phyloP scores from a whole-genome alignment of 768 basidiomycete genomes.

The Hygrophoropsis aurantiaca region DNA sequence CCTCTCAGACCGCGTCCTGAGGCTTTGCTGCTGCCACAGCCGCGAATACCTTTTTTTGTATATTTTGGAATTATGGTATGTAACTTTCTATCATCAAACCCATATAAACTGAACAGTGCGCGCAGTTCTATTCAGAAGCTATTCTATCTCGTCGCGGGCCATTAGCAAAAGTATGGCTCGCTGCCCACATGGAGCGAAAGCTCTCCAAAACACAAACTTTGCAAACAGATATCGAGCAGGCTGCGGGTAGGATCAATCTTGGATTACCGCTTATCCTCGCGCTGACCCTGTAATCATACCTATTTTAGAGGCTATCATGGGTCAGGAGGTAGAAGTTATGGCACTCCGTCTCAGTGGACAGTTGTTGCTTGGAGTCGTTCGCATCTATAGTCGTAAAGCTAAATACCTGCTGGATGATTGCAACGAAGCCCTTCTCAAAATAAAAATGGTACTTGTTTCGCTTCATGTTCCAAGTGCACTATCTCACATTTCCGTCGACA shows the following conservation, averaged over 20 bases:
- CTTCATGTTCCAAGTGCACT: neutral
- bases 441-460: slow-evolving; percentile 75
- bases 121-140: slow-evolving; percentile 90
- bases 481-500: slow-evolving; percentile 25
- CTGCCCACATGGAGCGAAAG: slow-evolving; percentile 98
- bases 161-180: slow-evolving; percentile 97
- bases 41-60: slow-evolving; percentile 13
- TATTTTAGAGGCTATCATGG: slow-evolving; percentile 81
- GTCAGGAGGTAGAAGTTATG: slow-evolving; percentile 89
- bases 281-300: neutral
- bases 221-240: slow-evolving; percentile 92
- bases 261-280: neutral
- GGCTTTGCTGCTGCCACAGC: slow-evolving; percentile 5
- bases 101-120: neutral
- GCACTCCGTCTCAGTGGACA: slow-evolving; percentile 97
- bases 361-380: slow-evolving; percentile 91
- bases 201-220: slow-evolving; percentile 94
- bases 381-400: slow-evolving; percentile 97
- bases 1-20: slow-evolving; percentile 8
- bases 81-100: neutral
- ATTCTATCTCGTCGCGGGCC: slow-evolving; percentile 93
- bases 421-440: slow-evolving; percentile 92
- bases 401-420: slow-evolving; percentile 98
- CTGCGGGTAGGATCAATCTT: slow-evolving; percentile 63
- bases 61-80: slow-evolving; percentile 26